These are phyloP conservation scores for Fraxinus velutina DNA, from an alignment of 305 asterid genomes.

Conservation along the genomic window DNA sequence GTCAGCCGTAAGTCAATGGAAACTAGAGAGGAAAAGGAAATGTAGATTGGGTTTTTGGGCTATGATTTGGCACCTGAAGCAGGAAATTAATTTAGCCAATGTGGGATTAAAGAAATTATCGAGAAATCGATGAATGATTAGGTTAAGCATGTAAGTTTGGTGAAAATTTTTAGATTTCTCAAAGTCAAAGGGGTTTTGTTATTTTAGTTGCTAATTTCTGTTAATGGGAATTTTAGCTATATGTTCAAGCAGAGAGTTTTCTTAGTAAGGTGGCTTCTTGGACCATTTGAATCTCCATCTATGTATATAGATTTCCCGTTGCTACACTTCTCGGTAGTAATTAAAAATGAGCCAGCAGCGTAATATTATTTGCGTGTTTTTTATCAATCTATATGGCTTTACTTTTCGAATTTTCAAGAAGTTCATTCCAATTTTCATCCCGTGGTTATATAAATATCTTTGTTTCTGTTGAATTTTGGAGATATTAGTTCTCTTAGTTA, in stretches of 20 bases:
- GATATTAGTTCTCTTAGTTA: neutral
- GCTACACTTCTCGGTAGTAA: neutral
- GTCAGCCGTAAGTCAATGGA: neutral
- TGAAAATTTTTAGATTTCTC: neutral
- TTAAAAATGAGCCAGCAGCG: neutral
- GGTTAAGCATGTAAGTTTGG: neutral
- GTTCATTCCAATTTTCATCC: neutral
- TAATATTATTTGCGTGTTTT: neutral
- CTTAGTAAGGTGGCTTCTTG: neutral
- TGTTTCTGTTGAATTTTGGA: neutral
- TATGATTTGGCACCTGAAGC: neutral
- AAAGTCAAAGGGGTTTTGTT: neutral
- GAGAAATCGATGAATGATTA: neutral
- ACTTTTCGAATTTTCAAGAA: neutral
- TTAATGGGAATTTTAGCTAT: neutral
- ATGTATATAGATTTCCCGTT: neutral
- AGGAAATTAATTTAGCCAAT: neutral
- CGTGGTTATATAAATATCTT: neutral
- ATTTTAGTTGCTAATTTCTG: neutral
- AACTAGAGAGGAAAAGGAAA: neutral
- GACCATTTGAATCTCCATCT: neutral
- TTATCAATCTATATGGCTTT: neutral
- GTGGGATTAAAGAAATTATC: neutral
- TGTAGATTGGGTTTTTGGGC: neutral
- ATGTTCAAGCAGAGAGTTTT: neutral